Base-by-base conservation (phyloP, 2,329 filamentous ascomycete genomes). In the Dothideomycetidae sp. region DNA sequence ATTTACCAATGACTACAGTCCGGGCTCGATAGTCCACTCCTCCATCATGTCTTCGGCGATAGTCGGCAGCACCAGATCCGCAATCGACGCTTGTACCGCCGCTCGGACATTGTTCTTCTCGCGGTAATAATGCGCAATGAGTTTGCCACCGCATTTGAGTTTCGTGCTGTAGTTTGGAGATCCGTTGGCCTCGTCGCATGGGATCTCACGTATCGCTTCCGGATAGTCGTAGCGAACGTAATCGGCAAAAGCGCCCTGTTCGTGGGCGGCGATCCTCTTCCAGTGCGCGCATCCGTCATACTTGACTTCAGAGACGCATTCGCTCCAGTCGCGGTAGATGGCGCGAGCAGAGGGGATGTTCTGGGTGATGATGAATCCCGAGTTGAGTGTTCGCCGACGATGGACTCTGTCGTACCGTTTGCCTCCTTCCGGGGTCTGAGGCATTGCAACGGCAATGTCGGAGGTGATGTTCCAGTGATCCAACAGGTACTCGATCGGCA, bases 401-500 rank as follows among this genome's bases (percentile, higher is more conserved):
- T 56, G 52, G 35, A 53, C 48, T 36, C 53, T 50, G 42, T 61
- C 53, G 5, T 64, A 62, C 36, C 68, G 65, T 39, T 61, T 53
- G 26, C 64, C 58, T 55, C 67, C 60, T n/a, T n/a, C n/a, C n/a
- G n/a, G n/a, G n/a, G n/a, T n/a, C n/a, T n/a, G n/a, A n/a, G n/a
- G n/a, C n/a, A n/a, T n/a, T 39, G 65, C 61, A 37, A 66, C 48
- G 10, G 64, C 54, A 0, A 60, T 65, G 2, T 57, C 46, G 1
- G 49, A 42, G 7, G 50, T 53, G 33, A 66, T 52, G 37, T 60
- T 54, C 64, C 64, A 67, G 29, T 60, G 54, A 45, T 63, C 64
- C 46, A 68, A 55, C 5, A 68, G 55, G 59, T 62, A 67, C 49
- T 68, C 64, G 11, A 66, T 41, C 2, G 64, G 63, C 1, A 68